A percentile compares a stretch with the other conserved stretches of the same genome.
Conservation (phyloP, 140 eudicot species). For the Ambrosia hybrid region DNA sequence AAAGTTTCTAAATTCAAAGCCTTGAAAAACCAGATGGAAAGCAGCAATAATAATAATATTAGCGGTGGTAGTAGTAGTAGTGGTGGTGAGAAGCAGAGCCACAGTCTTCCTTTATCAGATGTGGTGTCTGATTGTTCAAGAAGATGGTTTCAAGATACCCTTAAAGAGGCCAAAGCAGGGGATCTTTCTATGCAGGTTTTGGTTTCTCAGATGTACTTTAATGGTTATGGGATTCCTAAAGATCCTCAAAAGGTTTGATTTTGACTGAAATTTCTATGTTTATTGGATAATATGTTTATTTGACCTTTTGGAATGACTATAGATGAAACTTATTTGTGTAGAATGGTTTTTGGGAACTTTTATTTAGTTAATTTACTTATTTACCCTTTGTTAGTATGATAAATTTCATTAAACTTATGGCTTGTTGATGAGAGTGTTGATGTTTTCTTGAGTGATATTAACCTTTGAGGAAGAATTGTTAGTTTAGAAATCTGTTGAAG, state of each 20-base stretch:
- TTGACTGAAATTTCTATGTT: background rate
- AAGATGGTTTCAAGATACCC: constrained; percentile 75
- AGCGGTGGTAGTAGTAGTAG: constrained; percentile 31
- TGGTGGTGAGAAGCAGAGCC: constrained; percentile 29
- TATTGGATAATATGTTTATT: background rate
- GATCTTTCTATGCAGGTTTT: constrained; percentile 81
- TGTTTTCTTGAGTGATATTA: constrained; percentile 11
- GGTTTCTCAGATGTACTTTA: constrained; percentile 79
- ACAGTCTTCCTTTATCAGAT: constrained; percentile 50
- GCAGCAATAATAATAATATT: background rate
- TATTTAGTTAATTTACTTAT: background rate
- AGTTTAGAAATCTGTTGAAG: background rate
- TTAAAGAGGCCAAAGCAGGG: constrained; percentile 80
- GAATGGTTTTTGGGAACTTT: no score
- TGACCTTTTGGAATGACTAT: constrained; percentile 16
- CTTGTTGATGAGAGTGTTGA: constrained; percentile 3
- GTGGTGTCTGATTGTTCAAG: constrained; percentile 62
- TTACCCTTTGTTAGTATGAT: constrained; percentile 4
- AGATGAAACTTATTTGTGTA: constrained; percentile 16
- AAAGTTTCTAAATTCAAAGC: background rate
- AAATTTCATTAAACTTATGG: background rate
- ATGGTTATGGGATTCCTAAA: constrained; percentile 60
- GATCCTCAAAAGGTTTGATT: constrained; percentile 71
- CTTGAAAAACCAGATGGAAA: constrained; percentile 33
- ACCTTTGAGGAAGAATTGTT: constrained; percentile 6